A percentile compares a stretch with the other conserved stretches of the same genome.
phyloP scores from a whole-genome alignment of 202 grass and related monocot species.

The Schoenoplectus triqueter region DNA sequence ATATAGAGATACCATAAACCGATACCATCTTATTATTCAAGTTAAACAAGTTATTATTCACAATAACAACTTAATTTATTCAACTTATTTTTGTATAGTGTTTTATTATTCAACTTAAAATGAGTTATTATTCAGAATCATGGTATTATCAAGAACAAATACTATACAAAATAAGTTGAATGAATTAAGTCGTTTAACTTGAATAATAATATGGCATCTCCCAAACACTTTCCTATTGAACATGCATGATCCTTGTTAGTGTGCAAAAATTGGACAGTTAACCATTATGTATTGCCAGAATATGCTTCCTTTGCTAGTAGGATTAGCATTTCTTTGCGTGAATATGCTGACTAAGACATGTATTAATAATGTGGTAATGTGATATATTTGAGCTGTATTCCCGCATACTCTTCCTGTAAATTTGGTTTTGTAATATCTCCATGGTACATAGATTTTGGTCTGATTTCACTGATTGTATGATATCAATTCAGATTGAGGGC shows the following conservation, averaged over 20 bases:
- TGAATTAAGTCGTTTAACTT: no score
- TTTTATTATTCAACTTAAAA: no score
- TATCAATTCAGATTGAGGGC: conserved; percentile 57
- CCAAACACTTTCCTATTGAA: no score
- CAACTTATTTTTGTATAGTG: no score
- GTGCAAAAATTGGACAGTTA: not conserved
- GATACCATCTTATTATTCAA: no score
- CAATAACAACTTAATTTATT: no score
- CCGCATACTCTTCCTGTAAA: conserved; percentile 21
- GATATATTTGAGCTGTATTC: not conserved
- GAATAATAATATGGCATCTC: no score
- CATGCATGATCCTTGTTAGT: not conserved
- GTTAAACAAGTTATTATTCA: no score
- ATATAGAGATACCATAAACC: not conserved
- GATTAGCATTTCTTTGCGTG: not conserved
- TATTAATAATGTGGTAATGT: not conserved
- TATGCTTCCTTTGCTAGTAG: not conserved
- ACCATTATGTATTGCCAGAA: not conserved
- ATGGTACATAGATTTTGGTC: not conserved
- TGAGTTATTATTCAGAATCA: no score
- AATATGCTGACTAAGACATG: not conserved
- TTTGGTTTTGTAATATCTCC: conserved; percentile 3
- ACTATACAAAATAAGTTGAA: no score
- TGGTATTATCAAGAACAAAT: no score
- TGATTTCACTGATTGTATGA: conserved; percentile 9